phyloP scores from a whole-genome alignment of 129 eudicot genomes.

The Silybum marianum region DNA sequence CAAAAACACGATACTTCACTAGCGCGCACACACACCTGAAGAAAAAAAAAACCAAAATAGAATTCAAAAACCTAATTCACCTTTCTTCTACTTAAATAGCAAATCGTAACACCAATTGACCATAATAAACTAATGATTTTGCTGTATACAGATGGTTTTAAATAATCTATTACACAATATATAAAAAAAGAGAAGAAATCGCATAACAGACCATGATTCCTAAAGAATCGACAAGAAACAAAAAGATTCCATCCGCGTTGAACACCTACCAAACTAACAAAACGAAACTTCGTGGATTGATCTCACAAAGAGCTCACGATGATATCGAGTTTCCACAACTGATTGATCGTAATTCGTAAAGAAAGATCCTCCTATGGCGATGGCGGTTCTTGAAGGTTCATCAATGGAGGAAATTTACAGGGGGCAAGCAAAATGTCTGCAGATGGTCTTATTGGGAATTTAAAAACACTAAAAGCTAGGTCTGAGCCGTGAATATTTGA shows the following conservation, averaged over 20 bases:
- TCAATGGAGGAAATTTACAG: conserved; percentile 17
- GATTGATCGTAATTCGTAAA: neutral
- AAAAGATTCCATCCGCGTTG: conserved; percentile 19
- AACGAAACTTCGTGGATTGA: conserved; percentile 25
- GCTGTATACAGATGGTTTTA: conserved; percentile 15
- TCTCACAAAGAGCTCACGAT: neutral
- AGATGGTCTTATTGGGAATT: conserved; percentile 30
- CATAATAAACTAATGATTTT: neutral
- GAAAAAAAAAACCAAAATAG: neutral
- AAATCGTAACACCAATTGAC: too few species aligned
- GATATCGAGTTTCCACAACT: conserved; percentile 11
- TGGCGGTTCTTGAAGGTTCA: conserved; percentile 33
- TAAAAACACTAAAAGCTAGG: conserved; percentile 30
- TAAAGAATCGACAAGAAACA: conserved; percentile 16
- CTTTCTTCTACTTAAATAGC: too few species aligned
- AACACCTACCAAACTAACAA: conserved; percentile 29
- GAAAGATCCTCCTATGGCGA: neutral
- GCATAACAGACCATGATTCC: neutral
- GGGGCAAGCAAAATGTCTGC: conserved; percentile 13
- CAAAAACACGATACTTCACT: conserved; percentile 2
- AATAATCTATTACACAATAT: neutral
- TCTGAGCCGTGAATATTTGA: conserved; percentile 1
- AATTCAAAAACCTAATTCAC: too few species aligned
- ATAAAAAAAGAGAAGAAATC: neutral
- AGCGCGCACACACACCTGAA: conserved; percentile 9